Evolutionary conservation across 345 rosid species (phyloP), one percentile per base, ranked within the genome.

Genomic region (Acer campestre): DNA sequence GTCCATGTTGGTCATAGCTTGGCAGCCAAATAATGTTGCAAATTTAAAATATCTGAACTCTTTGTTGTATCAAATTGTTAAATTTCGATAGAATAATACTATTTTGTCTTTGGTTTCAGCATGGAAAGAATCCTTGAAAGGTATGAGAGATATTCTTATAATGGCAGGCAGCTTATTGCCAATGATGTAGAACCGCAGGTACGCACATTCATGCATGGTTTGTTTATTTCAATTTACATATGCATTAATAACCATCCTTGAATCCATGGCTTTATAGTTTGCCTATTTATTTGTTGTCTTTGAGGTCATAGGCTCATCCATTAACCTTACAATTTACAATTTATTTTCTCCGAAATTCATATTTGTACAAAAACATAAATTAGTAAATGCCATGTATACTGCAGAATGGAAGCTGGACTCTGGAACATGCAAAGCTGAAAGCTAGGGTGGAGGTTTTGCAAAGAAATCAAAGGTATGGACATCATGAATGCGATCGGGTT

Each of bases 71-170:
- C 25, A 20, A 74, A 6, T 6, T 18, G 10, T n/a, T 49, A 6
- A 29, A 42, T 42, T 42, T 42, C 10, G 46, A 42, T 42, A 42
- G 46, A 42, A 42, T 42, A 42, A 42, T 42, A 8, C 46, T 42
- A 42, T 42, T 42, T 8, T 42, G 46, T 7, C 46, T 73, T 22
- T 66, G 51, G 31, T 70, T 62, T 68, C 93, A 95, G 99, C 86
- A 95, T 95, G 99, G 99, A 93, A 78, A 93, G 84, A 84, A 90
- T 95, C 68, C 94, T 95, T 25, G 99, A 93, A 85, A 90, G 98
- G 22, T 90, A 95, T 61, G 99, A 95, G 85, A 86, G 99, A 81
- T 90, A 89, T 61, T 85, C 91, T 16, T 93, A 89, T 71, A 89
- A 90, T 18, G 99, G 90, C 78, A 95, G 90, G 80, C 95, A 89